phyloP scores from a whole-genome alignment of 495 filamentous ascomycete genomes.

The Niebla homalea region DNA sequence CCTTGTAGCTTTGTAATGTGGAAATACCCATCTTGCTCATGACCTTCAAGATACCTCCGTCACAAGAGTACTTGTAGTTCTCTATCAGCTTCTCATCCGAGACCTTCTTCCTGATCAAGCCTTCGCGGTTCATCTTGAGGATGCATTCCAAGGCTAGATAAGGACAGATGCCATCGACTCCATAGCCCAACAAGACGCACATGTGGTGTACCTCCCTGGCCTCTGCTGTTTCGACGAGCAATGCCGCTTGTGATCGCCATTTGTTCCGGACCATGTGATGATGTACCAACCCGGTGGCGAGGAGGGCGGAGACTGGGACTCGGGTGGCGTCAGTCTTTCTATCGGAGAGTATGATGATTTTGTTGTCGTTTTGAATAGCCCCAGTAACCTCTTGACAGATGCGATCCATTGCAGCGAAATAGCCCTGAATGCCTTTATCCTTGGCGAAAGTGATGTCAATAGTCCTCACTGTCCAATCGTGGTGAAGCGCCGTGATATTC shows the following conservation, averaged over 20 bases:
- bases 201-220: constrained; percentile 98
- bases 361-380: constrained; percentile 72
- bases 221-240: constrained; percentile 90
- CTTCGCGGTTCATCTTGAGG: constrained; percentile 94
- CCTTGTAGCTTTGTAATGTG: constrained; percentile 95
- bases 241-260: constrained; percentile 79
- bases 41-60: constrained; percentile 96
- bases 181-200: constrained; percentile 94
- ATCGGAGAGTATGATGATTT: constrained; percentile 83
- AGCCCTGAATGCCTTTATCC: constrained; percentile 68
- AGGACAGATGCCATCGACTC: constrained; percentile 90
- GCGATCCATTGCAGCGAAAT: constrained; percentile 75
- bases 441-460: constrained; percentile 98
- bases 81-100: constrained; percentile 73
- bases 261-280: constrained; percentile 96
- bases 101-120: constrained; percentile 81
- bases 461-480: constrained; percentile 79
- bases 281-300: constrained; percentile 91
- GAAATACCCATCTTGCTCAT: constrained; percentile 99
- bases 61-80: constrained; percentile 97
- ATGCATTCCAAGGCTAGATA: constrained; percentile 98
- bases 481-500: constrained; percentile 61
- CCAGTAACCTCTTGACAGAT: constrained; percentile 82
- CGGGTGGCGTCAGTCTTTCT: constrained; percentile 73
- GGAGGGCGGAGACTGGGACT: constrained; percentile 74